Evolutionary conservation across 1,139 yeast genomes (phyloP), one percentile per base, ranked within the genome.

Genomic region (Meyerozyma guilliermondii): DNA sequence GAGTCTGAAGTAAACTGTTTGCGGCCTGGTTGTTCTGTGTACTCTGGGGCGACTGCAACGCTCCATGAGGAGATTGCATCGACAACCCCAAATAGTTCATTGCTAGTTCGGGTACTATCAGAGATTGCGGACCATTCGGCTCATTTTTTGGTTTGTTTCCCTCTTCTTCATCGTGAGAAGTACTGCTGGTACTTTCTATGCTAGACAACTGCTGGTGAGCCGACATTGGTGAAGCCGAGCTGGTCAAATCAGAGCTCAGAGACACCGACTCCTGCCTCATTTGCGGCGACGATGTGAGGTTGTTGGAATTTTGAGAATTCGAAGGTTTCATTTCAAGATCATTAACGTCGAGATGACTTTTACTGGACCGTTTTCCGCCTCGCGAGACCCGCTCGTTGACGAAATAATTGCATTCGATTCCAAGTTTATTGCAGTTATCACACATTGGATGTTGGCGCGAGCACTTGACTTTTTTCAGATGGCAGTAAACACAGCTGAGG

Each of bases 381-480:
- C 80, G 59, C 37, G 79, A 73, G 11, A 70, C 60, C 40, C 83
- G 60, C 50, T 78, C 81, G 53, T 80, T 80, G 42, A 74, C 71
- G 48, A 78, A 80, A 54, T 79, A 80, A 49, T 71, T 71, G 59
- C 85, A 80, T 33, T 66, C 66, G 23, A 67, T 49, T 2, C 66
- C 68, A 18, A 66, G 46, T 45, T 68, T 69, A 49, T 69, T 59
- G 56, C 85, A 80, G 55, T 75, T 77, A 43, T 62, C 62, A 52
- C 85, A 80, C 4, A 62, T 55, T 7, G 76, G 76, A 23, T 60
- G 66, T 11, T 65, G 74, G 45, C 84, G 62, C 2, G 80, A 71
- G 52, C 85, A 80, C 53, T 78, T 78, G 50, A 79, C 78, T 57
- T 80, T 80, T 45, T 81, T 70, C 43, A 80, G 77, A 55, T 80